Conservation (phyloP, 306 rosid genomes). For the Prosopis cineraria region DNA sequence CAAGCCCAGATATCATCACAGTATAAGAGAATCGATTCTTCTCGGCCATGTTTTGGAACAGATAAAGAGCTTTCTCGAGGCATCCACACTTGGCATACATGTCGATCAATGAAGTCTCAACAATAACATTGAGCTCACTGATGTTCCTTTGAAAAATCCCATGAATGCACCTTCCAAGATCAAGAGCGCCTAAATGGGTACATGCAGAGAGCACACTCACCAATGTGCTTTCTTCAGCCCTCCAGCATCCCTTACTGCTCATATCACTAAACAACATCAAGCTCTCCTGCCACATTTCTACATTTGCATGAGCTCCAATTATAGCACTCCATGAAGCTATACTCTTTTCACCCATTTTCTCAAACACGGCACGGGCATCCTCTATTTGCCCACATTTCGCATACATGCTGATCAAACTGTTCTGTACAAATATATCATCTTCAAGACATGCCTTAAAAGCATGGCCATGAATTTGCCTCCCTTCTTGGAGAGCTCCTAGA, state of each 20-base stretch:
- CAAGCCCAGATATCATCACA: conserved; percentile 81
- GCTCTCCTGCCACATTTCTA: conserved; percentile 73
- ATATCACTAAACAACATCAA: conserved; percentile 65
- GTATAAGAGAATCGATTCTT: conserved; percentile 69
- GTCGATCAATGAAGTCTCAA: conserved; percentile 73
- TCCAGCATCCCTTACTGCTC: conserved; percentile 57
- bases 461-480: conserved; percentile 71
- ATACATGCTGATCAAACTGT: conserved; percentile 84
- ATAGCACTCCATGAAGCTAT: conserved; percentile 90
- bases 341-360: conserved; percentile 53
- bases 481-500: conserved; percentile 52
- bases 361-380: conserved; percentile 54
- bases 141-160: conserved; percentile 71
- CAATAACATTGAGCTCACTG: conserved; percentile 69
- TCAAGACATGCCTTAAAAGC: conserved; percentile 61
- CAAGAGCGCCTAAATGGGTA: conserved; percentile 74
- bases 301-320: conserved; percentile 71
- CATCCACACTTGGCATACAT: conserved; percentile 88
- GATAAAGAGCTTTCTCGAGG: conserved; percentile 56
- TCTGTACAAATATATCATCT: conserved; percentile 70
- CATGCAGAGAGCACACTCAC: conserved; percentile 81
- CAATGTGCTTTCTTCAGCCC: conserved; percentile 81
- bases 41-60: conserved; percentile 60
- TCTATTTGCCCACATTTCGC: conserved; percentile 57
- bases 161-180: conserved; percentile 73